phyloP scores from a whole-genome alignment of 2,329 filamentous ascomycete species.

The Colletotrichum lupini region DNA sequence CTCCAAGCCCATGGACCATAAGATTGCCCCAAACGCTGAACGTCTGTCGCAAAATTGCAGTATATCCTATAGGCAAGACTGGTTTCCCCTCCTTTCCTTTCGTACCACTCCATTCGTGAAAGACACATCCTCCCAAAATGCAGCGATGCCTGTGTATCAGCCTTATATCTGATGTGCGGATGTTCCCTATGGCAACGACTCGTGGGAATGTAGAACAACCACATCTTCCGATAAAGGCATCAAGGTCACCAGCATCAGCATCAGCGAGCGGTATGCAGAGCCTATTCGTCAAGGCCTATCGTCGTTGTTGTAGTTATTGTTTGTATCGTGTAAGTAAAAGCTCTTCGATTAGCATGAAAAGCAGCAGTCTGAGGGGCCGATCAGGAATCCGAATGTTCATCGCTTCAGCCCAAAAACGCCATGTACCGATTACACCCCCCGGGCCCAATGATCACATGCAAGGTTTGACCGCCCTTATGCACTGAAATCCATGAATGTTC shows the following conservation, averaged over 20 bases:
- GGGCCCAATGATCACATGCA: constrained; percentile 33
- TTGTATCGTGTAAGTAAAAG: constrained; percentile 6
- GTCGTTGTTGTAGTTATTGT: neutral
- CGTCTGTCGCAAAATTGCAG: neutral
- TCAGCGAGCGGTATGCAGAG: constrained; percentile 1
- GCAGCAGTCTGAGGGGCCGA: constrained; percentile 31
- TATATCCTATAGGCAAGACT: neutral
- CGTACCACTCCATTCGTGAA: neutral
- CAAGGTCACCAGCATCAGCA: constrained; percentile 7
- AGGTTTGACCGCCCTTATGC: constrained; percentile 36
- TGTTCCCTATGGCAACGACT: neutral
- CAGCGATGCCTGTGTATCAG: neutral
- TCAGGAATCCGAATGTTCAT: constrained; percentile 32
- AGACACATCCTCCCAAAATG: neutral
- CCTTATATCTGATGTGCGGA: neutral
- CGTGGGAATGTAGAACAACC: neutral
- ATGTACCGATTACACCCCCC: constrained; percentile 31
- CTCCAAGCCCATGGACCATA: neutral
- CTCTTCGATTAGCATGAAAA: constrained; percentile 27
- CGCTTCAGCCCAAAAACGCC: constrained; percentile 36
- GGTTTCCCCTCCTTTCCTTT: neutral
- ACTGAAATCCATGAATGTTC: constrained; percentile 36
- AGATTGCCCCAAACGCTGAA: neutral
- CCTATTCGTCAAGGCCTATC: constrained; percentile 17
- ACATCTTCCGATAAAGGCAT: constrained; percentile 5